Evolutionary conservation across 2,329 filamentous ascomycete species (phyloP).

Genomic region (Ambrosiella beaveri): DNA sequence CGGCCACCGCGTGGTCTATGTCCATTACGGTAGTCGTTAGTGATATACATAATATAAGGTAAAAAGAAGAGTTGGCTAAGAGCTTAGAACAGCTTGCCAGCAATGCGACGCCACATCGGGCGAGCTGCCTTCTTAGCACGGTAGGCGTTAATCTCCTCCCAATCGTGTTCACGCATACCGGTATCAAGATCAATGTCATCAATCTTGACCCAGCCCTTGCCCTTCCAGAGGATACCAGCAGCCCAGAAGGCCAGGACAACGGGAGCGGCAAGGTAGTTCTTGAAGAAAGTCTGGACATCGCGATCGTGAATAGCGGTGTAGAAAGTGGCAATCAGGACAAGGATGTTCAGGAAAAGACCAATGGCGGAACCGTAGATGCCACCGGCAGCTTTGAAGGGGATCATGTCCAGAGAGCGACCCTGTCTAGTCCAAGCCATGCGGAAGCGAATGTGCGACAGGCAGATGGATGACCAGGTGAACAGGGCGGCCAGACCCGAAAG

Average conservation of each 20-base stretch:
- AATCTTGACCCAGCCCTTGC: slow-evolving; percentile 37
- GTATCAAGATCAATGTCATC: slow-evolving; percentile 49
- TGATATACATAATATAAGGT: not conserved
- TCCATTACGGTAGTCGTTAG: too few species aligned
- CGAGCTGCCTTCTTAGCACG: slow-evolving; percentile 31
- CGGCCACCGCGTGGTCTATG: too few species aligned
- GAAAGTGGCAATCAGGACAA: slow-evolving; percentile 37
- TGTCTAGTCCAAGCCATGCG: slow-evolving; percentile 40
- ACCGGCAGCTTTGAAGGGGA: slow-evolving; percentile 43
- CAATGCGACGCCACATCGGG: slow-evolving; percentile 32
- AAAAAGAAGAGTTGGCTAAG: not conserved
- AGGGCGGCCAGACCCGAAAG: slow-evolving; percentile 45
- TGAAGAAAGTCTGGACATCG: slow-evolving; percentile 34
- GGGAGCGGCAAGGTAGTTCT: slow-evolving; percentile 33
- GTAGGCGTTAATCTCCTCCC: slow-evolving; percentile 42
- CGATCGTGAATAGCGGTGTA: slow-evolving; percentile 30
- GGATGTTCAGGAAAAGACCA: slow-evolving; percentile 37
- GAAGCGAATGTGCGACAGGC: slow-evolving; percentile 50
- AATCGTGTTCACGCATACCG: slow-evolving; percentile 47
- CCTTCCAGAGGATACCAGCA: slow-evolving; percentile 47
- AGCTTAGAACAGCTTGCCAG: slow-evolving; percentile 23
- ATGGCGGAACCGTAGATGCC: slow-evolving; percentile 46
- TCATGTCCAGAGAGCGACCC: slow-evolving; percentile 43
- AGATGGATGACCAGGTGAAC: slow-evolving; percentile 51
- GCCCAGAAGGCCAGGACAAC: slow-evolving; percentile 37